Conservation (phyloP, 2,329 filamentous ascomycete species). For the Pyrenophora graminea region DNA sequence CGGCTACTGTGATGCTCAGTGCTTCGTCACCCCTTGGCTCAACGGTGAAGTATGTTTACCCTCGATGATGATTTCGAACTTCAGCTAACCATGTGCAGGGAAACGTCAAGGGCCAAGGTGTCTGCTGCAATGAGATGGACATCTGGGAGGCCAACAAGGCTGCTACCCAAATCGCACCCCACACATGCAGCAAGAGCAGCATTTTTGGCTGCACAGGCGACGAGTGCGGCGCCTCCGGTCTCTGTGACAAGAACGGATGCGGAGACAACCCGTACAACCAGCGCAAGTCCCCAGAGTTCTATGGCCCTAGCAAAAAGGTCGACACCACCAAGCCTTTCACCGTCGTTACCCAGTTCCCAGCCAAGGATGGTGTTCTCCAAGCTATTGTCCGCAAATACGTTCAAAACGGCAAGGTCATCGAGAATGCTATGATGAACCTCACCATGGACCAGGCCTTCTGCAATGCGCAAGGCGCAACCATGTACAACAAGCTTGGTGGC, state of each 20-base stretch:
- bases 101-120: conserved; percentile 51
- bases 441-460: conserved; percentile 42
- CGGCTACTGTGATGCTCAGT: conserved; percentile 59
- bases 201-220: conserved; percentile 51
- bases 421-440: conserved; percentile 55
- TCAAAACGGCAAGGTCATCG: conserved; percentile 64
- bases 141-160: conserved; percentile 60
- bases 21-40: conserved; percentile 48
- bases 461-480: conserved; percentile 29
- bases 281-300: conserved; percentile 31
- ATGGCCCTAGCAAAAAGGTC: conserved; percentile 50
- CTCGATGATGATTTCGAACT: conserved; percentile 21
- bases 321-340: conserved; percentile 65
- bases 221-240: conserved; percentile 42
- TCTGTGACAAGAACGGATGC: conserved; percentile 46
- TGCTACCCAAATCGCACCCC: conserved; percentile 54
- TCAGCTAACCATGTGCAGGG: conserved; percentile 46
- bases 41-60: conserved; percentile 41
- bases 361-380: conserved; percentile 59
- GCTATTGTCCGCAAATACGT: conserved; percentile 69
- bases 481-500: conserved; percentile 47
- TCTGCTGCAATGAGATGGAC: conserved; percentile 61
- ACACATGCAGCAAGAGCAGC: conserved; percentile 54
- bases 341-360: conserved; percentile 70
- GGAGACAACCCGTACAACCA: conserved; percentile 41